Base-by-base conservation (phyloP, 2,329 filamentous ascomycete species). In the Fusarium anthophilum region DNA sequence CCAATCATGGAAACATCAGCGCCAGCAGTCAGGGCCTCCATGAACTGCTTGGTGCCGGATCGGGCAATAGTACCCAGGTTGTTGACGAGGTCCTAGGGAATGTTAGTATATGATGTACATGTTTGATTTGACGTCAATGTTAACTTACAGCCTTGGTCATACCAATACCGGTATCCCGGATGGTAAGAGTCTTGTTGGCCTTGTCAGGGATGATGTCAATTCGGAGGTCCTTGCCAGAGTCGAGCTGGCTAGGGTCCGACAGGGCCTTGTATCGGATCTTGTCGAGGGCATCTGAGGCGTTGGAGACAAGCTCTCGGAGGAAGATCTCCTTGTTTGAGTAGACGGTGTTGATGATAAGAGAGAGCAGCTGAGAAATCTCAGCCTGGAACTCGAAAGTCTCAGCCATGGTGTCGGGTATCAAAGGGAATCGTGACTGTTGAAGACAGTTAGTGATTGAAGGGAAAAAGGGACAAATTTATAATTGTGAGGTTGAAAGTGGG, bases 301-400 rank as follows among this genome's bases (percentile, higher is more conserved):
- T 99, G 88, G 96, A 98, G 83, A 99, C 94, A 81, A 99, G 85
- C 89, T 99, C 96, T 93, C 96, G 90, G 82, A 99, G 89, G 92
- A 99, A 99, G 85, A 99, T 98, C 89, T 98, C 96, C 91, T 99
- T 99, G 93, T 99, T 99, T 81, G 95, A 98, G 91, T 98, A 99
- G 89, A 99, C 96, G 79, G 96, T 98, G 94, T 99, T 99, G 91
- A 99, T 99, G 88, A 99, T 99, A 85, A 99, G 94, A 80, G 93
- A 95, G 84, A 99, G 93, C 79, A 99, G 94, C 94, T 99, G 96
- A 93, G 96, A 98, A 85, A 99, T 99, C 94, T 99, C 96, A 93
- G 96, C 96, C 93, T 99, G 96, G 90, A 98, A 99, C 93, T 98
- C 96, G 89, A 99, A 99, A 80, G 95, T 98, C 90, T 98, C 95